A percentile compares a stretch with the other conserved stretches of the same genome.
phyloP scores from a whole-genome alignment of 352 stramenopile genomes.

The Peronospora farinosa region DNA sequence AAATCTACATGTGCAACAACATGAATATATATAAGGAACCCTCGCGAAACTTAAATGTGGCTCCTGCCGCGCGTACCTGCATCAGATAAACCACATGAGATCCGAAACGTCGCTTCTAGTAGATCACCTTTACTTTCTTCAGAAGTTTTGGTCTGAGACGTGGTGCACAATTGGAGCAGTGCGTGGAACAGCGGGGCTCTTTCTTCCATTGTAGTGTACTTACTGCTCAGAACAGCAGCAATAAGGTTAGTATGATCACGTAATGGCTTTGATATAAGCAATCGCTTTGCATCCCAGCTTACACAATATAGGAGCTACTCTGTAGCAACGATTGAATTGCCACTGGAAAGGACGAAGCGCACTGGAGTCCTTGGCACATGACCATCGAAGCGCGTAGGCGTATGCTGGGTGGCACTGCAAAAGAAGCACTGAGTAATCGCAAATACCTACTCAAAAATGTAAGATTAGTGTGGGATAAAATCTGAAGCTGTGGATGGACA shows the following conservation, averaged over 20 bases:
- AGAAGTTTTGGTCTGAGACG: conserved; percentile 8
- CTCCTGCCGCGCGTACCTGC: conserved; percentile 27
- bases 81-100: conserved; percentile 39
- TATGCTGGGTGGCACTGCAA: conserved; percentile 42
- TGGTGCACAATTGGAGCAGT: conserved; percentile 25
- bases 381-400: conserved; percentile 40
- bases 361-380: conserved; percentile 49
- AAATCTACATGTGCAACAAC: conserved; percentile 35
- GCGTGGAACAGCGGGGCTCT: conserved; percentile 36
- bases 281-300: conserved; percentile 6
- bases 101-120: conserved; percentile 56
- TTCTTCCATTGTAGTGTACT: conserved; percentile 55
- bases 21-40: conserved; percentile 5
- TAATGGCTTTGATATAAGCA: not conserved
- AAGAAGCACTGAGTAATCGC: conserved; percentile 43
- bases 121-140: conserved; percentile 38
- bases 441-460: conserved; percentile 43
- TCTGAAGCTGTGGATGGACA: not conserved
- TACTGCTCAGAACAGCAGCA: conserved; percentile 26
- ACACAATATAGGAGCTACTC: conserved; percentile 51
- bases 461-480: conserved; percentile 1
- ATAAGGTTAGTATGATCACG: conserved; percentile 2
- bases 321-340: conserved; percentile 46
- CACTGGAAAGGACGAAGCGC: conserved; percentile 34
- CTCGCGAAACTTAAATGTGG: not conserved